phyloP scores from a whole-genome alignment of 352 stramenopile genomes.

The Globisporangium parvum region DNA sequence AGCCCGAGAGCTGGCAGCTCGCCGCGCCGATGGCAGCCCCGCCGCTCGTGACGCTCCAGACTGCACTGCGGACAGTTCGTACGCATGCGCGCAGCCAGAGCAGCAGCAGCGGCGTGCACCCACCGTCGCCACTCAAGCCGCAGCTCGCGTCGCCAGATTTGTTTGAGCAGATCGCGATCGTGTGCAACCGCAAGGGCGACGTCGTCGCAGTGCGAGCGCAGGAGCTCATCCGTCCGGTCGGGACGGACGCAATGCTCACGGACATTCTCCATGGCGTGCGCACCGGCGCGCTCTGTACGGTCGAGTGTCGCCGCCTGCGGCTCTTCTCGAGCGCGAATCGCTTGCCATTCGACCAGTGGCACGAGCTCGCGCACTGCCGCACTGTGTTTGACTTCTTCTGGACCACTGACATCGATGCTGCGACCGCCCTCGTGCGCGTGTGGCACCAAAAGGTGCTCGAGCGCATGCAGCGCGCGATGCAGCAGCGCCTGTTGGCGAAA shows the following conservation, averaged over 20 bases:
- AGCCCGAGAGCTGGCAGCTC: constrained; percentile 47
- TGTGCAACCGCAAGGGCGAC: constrained; percentile 34
- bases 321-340: constrained; percentile 48
- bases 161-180: constrained; percentile 48
- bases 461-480: constrained; percentile 35
- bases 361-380: constrained; percentile 24
- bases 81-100: background rate
- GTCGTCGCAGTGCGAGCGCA: constrained; percentile 48
- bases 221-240: constrained; percentile 44
- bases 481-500: constrained; percentile 47
- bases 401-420: background rate
- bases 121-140: background rate
- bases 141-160: constrained; percentile 18
- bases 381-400: constrained; percentile 44
- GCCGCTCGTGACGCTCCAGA: constrained; percentile 14
- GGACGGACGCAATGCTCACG: constrained; percentile 17
- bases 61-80: constrained; percentile 9
- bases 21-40: constrained; percentile 22
- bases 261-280: constrained; percentile 24
- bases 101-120: background rate
- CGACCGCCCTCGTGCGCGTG: constrained; percentile 9
- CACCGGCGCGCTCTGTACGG: constrained; percentile 20
- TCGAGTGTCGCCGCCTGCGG: constrained; percentile 45
- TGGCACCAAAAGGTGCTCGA: constrained; percentile 48
- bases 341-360: constrained; percentile 44